phyloP scores from a whole-genome alignment of 495 filamentous ascomycete genomes.

The Bryoglossum gracile region DNA sequence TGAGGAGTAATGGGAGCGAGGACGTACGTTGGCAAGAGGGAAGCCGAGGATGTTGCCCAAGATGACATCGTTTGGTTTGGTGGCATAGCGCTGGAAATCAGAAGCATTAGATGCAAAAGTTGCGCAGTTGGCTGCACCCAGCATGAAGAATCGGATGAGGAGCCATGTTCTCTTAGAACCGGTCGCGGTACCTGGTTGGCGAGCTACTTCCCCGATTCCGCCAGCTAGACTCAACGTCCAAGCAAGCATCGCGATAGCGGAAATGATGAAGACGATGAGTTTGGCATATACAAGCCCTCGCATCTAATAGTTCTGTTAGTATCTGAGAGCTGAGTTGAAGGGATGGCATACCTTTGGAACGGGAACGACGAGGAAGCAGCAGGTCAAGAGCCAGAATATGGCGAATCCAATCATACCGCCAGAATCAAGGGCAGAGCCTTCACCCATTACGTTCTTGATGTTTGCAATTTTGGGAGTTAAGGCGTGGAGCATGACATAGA shows the following conservation, averaged over 20 bases:
- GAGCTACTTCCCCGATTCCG: conserved; percentile 22
- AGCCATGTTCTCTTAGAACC: conserved; percentile 29
- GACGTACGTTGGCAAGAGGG: conserved; percentile 25
- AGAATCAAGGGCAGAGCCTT: conserved; percentile 29
- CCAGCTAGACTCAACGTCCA: conserved; percentile 30
- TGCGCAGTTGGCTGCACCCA: conserved; percentile 31
- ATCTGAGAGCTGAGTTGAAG: neutral
- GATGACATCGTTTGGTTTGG: conserved; percentile 31
- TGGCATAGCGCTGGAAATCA: conserved; percentile 33
- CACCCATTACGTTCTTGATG: conserved; percentile 30
- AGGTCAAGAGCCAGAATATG: conserved; percentile 32
- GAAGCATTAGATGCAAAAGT: conserved; percentile 35
- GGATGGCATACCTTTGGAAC: conserved; percentile 26
- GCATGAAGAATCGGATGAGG: conserved; percentile 31
- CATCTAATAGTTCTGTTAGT: conserved; percentile 18
- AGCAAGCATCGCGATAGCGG: conserved; percentile 30
- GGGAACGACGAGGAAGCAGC: conserved; percentile 31
- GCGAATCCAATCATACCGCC: conserved; percentile 35
- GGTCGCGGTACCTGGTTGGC: conserved; percentile 25
- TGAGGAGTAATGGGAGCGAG: no score
- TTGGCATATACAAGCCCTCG: conserved; percentile 31
- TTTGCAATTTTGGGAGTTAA: conserved; percentile 31
- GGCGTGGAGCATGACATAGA: conserved; percentile 34
- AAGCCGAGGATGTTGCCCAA: conserved; percentile 32
- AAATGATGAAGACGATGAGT: conserved; percentile 28